Percentiles rank a stretch among this genome's conserved stretches.
Conservation (phyloP, 371 early-diverging fungal genomes). For the Batrachochytrium dendrobatidis region DNA sequence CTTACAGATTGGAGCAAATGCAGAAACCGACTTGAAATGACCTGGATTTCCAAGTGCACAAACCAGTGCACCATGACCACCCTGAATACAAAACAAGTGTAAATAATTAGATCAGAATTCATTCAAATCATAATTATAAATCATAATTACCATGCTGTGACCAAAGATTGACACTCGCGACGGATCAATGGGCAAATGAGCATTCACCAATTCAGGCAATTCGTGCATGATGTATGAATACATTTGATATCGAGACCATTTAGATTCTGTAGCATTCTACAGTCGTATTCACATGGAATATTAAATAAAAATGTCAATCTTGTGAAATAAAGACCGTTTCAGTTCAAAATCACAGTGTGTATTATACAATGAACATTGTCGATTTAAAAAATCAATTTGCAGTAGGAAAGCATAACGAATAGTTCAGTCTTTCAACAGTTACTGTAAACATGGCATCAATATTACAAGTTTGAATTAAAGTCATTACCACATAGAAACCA, state of each 20-base stretch:
- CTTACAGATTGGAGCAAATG: slow-evolving; percentile 75
- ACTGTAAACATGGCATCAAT: too few species aligned
- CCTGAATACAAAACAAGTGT: slow-evolving; percentile 34
- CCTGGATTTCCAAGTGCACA: slow-evolving; percentile 62
- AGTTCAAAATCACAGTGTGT: too few species aligned
- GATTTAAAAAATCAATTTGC: too few species aligned
- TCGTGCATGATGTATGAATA: slow-evolving; percentile 71
- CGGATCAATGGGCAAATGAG: slow-evolving; percentile 57
- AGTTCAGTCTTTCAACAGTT: too few species aligned
- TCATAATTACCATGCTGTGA: slow-evolving; percentile 57
- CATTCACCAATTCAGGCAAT: slow-evolving; percentile 50
- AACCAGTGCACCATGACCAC: slow-evolving; percentile 87
- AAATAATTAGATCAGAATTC: not conserved
- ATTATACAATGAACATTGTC: too few species aligned
- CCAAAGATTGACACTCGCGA: slow-evolving; percentile 64
- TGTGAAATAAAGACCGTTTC: too few species aligned
- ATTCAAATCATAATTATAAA: not conserved
- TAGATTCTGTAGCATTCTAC: slow-evolving; percentile 39
- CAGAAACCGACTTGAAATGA: slow-evolving; percentile 66
- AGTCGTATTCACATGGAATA: not conserved
- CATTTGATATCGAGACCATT: slow-evolving; percentile 79
- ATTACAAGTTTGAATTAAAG: too few species aligned
- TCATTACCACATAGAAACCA: slow-evolving; percentile 81
- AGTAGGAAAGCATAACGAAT: too few species aligned
- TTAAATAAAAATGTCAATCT: too few species aligned